These are phyloP conservation scores for Leishmania lainsoni DNA, from an alignment of 208 protist species.

Conservation along the genomic window DNA sequence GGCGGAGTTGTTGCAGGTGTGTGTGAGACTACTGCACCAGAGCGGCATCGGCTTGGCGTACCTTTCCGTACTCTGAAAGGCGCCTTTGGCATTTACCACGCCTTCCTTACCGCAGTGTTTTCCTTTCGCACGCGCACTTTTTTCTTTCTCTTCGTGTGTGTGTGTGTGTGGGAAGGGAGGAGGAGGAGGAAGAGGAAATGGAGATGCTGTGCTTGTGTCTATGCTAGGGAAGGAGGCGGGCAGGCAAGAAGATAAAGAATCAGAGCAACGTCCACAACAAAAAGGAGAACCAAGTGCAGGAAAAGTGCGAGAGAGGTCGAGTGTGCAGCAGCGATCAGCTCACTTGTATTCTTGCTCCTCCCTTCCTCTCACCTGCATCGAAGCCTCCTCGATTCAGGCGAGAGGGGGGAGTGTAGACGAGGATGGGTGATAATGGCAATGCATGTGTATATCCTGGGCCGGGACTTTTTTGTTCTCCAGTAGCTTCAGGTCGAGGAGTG, in stretches of 20 bases:
- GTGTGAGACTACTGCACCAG: constrained; percentile 87
- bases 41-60: constrained; percentile 78
- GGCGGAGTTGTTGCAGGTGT: constrained; percentile 77
- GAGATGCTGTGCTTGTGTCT: neutral
- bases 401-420: neutral
- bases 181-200: neutral
- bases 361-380: neutral
- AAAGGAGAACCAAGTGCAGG: neutral
- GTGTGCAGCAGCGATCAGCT: neutral
- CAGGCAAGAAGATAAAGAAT: neutral
- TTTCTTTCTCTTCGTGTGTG: too few species aligned
- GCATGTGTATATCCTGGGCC: neutral
- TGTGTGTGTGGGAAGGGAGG: too few species aligned
- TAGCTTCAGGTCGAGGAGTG: neutral
- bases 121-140: too few species aligned
- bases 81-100: too few species aligned
- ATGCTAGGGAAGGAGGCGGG: neutral
- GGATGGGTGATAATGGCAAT: neutral
- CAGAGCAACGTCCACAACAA: neutral
- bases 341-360: neutral
- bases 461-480: neutral
- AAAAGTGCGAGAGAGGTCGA: neutral
- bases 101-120: too few species aligned
- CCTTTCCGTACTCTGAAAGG: constrained; percentile 69
- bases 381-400: neutral